A percentile compares a stretch with the other conserved stretches of the same genome.
Conservation (phyloP, 495 filamentous ascomycete species). For the Penicillium soppii region DNA sequence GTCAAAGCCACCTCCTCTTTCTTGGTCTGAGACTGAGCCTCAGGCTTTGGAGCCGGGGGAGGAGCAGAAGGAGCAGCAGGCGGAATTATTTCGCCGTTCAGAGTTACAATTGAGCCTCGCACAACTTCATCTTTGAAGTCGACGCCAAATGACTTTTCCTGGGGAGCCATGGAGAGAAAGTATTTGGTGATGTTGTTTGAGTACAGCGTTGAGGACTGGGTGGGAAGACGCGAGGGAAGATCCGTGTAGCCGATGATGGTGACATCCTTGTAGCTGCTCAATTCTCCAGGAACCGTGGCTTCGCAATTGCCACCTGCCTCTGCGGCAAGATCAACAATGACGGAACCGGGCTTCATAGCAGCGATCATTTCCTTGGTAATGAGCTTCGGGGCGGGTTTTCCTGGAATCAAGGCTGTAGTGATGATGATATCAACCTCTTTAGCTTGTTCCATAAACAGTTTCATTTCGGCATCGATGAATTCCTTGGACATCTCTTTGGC, state of each 20-base stretch:
- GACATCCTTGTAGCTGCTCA: constrained; percentile 68
- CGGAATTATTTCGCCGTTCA: constrained; percentile 69
- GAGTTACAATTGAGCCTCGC: constrained; percentile 73
- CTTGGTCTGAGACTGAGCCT: constrained; percentile 40
- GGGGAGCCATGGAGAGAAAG: constrained; percentile 71
- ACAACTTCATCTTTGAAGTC: constrained; percentile 79
- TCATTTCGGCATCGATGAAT: constrained; percentile 86
- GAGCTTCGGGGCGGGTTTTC: constrained; percentile 70
- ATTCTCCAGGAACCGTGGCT: constrained; percentile 65
- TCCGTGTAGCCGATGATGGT: constrained; percentile 85
- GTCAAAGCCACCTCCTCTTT: constrained; percentile 65
- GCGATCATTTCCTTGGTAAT: constrained; percentile 76
- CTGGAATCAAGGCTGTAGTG: constrained; percentile 80
- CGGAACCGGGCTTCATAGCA: constrained; percentile 78
- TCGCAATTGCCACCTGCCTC: constrained; percentile 83
- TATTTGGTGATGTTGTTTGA: constrained; percentile 87
- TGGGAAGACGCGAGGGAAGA: constrained; percentile 74
- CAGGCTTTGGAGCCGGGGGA: constrained; percentile 58
- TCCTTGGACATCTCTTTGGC: constrained; percentile 88
- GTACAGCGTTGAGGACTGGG: constrained; percentile 78
- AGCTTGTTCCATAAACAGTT: constrained; percentile 77
- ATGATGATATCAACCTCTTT: constrained; percentile 80
- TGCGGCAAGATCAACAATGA: constrained; percentile 78
- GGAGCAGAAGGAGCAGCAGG: constrained; percentile 69
- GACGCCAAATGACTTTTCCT: constrained; percentile 70